Evolutionary conservation across 768 basidiomycete genomes (phyloP), one percentile per base, ranked within the genome.

Genomic region (Tylopilus felleus): DNA sequence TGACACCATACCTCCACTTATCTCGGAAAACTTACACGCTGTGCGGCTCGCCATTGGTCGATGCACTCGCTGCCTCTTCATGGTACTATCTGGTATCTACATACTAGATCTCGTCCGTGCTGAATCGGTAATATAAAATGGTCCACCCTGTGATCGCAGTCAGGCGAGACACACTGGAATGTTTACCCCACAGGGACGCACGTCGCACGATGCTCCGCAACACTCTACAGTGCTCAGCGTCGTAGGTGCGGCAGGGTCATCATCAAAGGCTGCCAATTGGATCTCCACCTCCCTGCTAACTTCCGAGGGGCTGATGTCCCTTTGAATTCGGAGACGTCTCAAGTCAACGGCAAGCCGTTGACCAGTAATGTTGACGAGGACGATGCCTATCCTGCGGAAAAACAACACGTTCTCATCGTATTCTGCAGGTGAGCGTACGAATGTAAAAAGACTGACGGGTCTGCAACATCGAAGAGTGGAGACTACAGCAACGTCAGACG

Each of bases 291-390:
- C 52, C 39, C 40, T 41, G 52, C 46, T 42, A 31, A 48, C 16
- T n/a, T 35, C 52, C n/a, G 52, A 53, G 4, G 2, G 29, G 8
- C 23, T 47, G 14, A 42, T n/a, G 28, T 52, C 52, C 46, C 41
- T 42, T 19, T 42, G 29, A n/a, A 41, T 16, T 17, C n/a, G n/a
- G 12, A 47, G 29, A 5, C 46, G 52, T 19, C 46, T 47, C 46
- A 53, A 25, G 29, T 47, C 46, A 17, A 53, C 42, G 31, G 52
- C 46, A 29, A 53, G 52, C 39, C 45, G 28, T 12, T 53, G 52
- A 25, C 52, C 52, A 9, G 52, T 53, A 2, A 40, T 41, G n/a
- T 41, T 53, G 38, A 49, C 39, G 29, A 53, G 22, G 8, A 14
- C 14, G 8, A 49, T 16, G 46, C 29, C 5, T 8, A 53, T 17